phyloP scores from a whole-genome alignment of 495 filamentous ascomycete genomes.

The Jackrogersella multiformis region DNA sequence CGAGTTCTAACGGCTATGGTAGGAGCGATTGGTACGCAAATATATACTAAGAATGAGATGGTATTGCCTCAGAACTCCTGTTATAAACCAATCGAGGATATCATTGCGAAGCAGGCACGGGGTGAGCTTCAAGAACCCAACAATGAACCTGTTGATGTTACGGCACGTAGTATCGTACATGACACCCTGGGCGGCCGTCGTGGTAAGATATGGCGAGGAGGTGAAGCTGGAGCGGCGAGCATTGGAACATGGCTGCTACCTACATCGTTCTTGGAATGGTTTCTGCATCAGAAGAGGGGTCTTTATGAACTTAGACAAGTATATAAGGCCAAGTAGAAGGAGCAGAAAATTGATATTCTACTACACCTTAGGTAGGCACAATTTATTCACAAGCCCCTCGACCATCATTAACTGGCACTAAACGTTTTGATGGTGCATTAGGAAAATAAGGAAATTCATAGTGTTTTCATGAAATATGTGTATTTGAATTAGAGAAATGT shows the following conservation, averaged over 20 bases:
- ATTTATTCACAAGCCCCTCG: too few relatives aligned
- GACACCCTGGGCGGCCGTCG: background rate
- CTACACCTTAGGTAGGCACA: too few relatives aligned
- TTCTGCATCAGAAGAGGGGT: background rate
- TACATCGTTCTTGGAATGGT: background rate
- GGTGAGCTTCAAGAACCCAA: background rate
- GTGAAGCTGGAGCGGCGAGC: background rate
- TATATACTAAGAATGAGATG: background rate
- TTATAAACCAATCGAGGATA: background rate
- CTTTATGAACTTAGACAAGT: background rate
- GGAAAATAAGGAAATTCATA: too few relatives aligned
- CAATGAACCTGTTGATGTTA: background rate
- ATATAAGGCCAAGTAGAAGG: background rate
- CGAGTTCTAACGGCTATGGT: constrained; percentile 44
- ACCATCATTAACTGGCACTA: too few relatives aligned
- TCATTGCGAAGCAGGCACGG: background rate
- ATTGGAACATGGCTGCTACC: background rate
- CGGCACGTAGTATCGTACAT: background rate
- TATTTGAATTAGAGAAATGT: too few relatives aligned
- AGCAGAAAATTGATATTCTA: background rate
- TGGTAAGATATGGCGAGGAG: constrained; percentile 1
- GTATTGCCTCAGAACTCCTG: background rate
- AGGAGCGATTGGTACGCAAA: constrained; percentile 16
- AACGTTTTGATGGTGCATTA: too few relatives aligned
- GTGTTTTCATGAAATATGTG: too few relatives aligned